phyloP scores from a whole-genome alignment of 495 filamentous ascomycete species.

The Chaetomium cochliodes region DNA sequence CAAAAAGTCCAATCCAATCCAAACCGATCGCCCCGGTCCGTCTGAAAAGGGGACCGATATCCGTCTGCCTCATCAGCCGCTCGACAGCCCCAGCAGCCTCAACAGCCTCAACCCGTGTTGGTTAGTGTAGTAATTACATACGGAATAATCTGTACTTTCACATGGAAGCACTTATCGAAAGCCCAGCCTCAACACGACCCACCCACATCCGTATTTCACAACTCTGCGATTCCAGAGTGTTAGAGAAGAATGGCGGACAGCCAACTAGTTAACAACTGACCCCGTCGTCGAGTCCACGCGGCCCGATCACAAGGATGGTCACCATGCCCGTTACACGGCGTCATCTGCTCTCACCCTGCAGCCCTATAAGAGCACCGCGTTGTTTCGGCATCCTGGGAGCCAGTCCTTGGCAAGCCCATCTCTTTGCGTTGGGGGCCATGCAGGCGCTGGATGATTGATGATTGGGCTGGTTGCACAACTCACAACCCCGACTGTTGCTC shows the following conservation, averaged over 20 bases:
- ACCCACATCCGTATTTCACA: not conserved
- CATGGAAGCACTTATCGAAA: no score
- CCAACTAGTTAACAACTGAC: not conserved
- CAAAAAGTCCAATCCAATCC: no score
- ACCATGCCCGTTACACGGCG: constrained; percentile 7
- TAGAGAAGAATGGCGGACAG: not conserved
- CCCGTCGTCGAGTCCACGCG: not conserved
- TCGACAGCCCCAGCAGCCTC: not conserved
- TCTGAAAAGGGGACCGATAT: not conserved
- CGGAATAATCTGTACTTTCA: no score
- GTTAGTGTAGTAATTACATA: no score
- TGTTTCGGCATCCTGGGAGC: not conserved
- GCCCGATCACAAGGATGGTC: not conserved
- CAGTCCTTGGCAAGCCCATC: not conserved
- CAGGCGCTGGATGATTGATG: not conserved
- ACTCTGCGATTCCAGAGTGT: not conserved
- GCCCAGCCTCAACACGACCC: constrained; percentile 14
- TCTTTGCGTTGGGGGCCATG: not conserved
- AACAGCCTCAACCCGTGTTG: not conserved
- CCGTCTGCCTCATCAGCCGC: constrained; percentile 2
- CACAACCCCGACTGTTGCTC: not conserved
- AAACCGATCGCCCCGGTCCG: not conserved
- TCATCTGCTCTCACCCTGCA: constrained; percentile 17
- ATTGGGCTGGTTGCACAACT: not conserved
- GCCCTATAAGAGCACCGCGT: constrained; percentile 13